These are phyloP conservation scores for Rhododendron molle DNA, from an alignment of 148 eudicot genomes.

Conservation along the genomic window DNA sequence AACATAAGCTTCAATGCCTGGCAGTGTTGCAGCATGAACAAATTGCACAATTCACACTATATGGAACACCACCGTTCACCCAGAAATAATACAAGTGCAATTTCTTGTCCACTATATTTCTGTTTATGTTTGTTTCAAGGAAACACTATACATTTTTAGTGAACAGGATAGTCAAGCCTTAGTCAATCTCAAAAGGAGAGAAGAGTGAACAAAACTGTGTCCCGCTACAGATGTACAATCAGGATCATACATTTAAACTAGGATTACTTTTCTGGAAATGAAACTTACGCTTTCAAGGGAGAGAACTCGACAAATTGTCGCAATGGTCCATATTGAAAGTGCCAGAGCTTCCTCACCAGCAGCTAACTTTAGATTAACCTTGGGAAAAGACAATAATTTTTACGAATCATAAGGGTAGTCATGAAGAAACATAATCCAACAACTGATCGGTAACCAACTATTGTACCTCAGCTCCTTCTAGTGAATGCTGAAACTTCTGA, in stretches of 20 bases:
- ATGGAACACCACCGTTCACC: not conserved
- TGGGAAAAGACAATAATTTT: slow-evolving; percentile 10
- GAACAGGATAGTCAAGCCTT: not conserved
- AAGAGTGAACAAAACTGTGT: not conserved
- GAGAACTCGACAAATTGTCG: slow-evolving; percentile 83
- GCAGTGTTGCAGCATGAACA: not conserved
- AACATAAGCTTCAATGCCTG: not conserved
- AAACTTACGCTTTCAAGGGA: slow-evolving; percentile 82
- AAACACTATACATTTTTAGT: not conserved
- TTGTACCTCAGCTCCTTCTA: slow-evolving; percentile 50
- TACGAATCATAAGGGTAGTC: not conserved
- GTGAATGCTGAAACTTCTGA: slow-evolving; percentile 28
- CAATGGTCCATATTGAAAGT: slow-evolving; percentile 84
- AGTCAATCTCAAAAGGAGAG: not conserved
- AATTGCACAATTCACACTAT: not conserved
- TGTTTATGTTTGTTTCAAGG: not conserved
- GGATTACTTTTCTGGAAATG: not conserved
- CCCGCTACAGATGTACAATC: not conserved
- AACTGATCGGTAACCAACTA: slow-evolving; percentile 17
- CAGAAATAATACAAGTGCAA: not conserved
- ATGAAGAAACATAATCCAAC: slow-evolving; percentile 1
- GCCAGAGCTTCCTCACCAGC: slow-evolving; percentile 90
- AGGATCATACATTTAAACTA: not conserved
- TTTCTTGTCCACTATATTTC: not conserved
- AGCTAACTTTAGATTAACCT: slow-evolving; percentile 76